phyloP scores from a whole-genome alignment of 208 protist genomes.

The Acanthamoeba pearcei region DNA sequence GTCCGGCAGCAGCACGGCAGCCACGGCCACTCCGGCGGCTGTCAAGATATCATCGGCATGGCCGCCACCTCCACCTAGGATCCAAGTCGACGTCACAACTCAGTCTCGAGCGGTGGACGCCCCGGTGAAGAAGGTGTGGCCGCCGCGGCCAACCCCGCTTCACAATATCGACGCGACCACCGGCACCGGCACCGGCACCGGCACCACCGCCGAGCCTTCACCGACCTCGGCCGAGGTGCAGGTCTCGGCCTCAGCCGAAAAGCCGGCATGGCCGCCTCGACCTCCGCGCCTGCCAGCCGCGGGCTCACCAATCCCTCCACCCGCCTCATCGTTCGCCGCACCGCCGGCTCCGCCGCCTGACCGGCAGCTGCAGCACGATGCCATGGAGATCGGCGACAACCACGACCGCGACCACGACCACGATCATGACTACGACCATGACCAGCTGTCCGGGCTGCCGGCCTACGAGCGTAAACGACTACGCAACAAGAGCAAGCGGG shows the following conservation, averaged over 20 bases:
- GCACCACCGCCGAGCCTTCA: neutral
- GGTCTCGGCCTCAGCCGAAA: neutral
- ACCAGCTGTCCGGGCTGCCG: neutral
- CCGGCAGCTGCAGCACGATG: neutral
- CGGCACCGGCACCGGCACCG: too few species aligned
- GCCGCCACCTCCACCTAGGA: neutral
- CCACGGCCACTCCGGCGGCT: neutral
- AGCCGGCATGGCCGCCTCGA: neutral
- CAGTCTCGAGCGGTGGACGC: neutral
- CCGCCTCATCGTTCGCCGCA: neutral
- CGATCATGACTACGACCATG: neutral
- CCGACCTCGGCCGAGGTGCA: neutral
- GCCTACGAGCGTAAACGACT: neutral
- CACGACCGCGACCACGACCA: too few species aligned
- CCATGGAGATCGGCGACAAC: neutral
- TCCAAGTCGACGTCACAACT: neutral
- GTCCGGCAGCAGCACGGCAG: neutral
- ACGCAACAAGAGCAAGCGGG: neutral
- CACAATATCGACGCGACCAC: too few species aligned
- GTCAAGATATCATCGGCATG: neutral
- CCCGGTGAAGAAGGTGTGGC: neutral
- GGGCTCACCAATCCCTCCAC: neutral
- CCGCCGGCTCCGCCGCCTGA: too few species aligned
- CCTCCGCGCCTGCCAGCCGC: neutral
- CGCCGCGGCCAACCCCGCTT: too few species aligned